Conservation (phyloP, 2,329 filamentous ascomycete genomes). For the Xenoacremonium recifei region DNA sequence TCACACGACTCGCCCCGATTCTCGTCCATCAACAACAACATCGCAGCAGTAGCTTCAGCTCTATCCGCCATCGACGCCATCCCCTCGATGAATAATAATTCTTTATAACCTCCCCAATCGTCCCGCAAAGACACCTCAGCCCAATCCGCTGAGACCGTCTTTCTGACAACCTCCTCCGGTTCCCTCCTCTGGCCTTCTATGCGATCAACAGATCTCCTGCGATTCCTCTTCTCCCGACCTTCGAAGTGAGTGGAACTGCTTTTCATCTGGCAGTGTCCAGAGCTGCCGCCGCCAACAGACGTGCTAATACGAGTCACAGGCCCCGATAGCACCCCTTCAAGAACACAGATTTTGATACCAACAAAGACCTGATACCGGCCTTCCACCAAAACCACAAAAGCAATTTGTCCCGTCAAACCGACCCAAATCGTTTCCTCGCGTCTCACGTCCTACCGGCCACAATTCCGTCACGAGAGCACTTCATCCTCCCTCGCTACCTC, state of each 20-base stretch:
- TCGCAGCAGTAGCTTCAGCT: no score
- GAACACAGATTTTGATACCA: constrained; percentile 43
- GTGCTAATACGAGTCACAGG: no score
- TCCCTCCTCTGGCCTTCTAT: constrained; percentile 61
- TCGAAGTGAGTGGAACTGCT: constrained; percentile 67
- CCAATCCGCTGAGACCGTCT: constrained; percentile 23
- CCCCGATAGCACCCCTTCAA: constrained; percentile 58
- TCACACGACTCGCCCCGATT: no score
- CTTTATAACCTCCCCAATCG: constrained; percentile 18
- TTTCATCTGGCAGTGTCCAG: no score
- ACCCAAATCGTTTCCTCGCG: constrained; percentile 8
- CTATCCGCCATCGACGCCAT: no score
- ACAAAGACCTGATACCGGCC: neutral
- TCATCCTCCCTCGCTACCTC: constrained; percentile 79
- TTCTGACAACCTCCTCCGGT: constrained; percentile 15
- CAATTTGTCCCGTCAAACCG: constrained; percentile 25
- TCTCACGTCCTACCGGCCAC: constrained; percentile 57
- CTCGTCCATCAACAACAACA: no score
- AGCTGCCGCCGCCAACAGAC: no score
- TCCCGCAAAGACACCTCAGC: constrained; percentile 24
- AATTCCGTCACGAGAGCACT: constrained; percentile 83
- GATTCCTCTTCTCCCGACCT: constrained; percentile 84
- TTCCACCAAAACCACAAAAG: constrained; percentile 8
- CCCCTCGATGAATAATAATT: constrained; percentile 27
- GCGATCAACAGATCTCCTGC: constrained; percentile 86